These are phyloP conservation scores for Psilocybe sp. DNA, from an alignment of 768 basidiomycete species.

Conservation along the genomic window DNA sequence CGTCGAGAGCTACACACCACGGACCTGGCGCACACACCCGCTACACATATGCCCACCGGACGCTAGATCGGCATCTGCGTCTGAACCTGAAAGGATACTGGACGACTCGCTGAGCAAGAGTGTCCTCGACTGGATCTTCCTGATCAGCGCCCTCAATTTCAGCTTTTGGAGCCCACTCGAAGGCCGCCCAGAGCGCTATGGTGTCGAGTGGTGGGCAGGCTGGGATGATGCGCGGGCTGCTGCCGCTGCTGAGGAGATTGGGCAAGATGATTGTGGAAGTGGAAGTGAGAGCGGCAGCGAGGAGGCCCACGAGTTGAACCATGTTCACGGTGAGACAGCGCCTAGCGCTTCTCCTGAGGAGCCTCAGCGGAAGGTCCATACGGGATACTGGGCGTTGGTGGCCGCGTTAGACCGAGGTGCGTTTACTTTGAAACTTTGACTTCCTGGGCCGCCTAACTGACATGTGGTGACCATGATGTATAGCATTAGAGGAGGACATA, in stretches of 20 bases:
- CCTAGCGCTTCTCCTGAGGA: too few species aligned
- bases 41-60: conserved; percentile 74
- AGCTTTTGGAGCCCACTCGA: conserved; percentile 84
- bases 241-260: too few species aligned
- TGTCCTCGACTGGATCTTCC: conserved; percentile 83
- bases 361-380: conserved; percentile 42
- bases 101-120: conserved; percentile 49
- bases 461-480: neutral
- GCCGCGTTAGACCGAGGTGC: conserved; percentile 81
- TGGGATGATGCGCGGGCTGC: conserved; percentile 38
- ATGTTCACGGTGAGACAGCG: too few species aligned
- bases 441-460: conserved; percentile 1
- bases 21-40: conserved; percentile 76
- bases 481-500: conserved; percentile 74
- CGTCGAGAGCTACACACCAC: conserved; percentile 69
- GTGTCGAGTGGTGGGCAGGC: conserved; percentile 72
- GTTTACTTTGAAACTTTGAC: conserved; percentile 6
- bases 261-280: too few species aligned
- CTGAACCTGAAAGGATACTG: conserved; percentile 31
- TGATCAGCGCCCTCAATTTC: conserved; percentile 84
- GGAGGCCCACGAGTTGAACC: too few species aligned
- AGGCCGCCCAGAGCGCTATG: conserved; percentile 59
- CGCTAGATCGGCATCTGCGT: conserved; percentile 27
- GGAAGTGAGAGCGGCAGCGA: too few species aligned
- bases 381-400: conserved; percentile 86